A percentile compares a stretch with the other conserved stretches of the same genome.
Evolutionary conservation across 108 stramenopile species (phyloP).

Genomic region (Conticribra guillardii): DNA sequence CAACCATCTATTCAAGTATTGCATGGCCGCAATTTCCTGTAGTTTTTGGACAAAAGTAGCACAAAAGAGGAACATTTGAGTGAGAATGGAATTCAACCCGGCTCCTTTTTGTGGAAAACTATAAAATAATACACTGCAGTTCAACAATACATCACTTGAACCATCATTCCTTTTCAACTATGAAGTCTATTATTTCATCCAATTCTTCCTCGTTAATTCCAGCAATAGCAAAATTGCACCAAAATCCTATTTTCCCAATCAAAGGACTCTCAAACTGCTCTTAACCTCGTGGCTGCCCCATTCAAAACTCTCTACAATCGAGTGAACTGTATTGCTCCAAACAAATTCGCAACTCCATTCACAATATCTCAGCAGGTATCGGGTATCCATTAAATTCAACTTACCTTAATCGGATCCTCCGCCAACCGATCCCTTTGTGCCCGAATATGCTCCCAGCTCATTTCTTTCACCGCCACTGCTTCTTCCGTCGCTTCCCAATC

Average conservation of each 20-base stretch:
- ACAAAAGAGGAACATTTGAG: neutral
- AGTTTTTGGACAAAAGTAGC: neutral
- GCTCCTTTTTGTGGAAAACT: neutral
- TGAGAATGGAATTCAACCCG: neutral
- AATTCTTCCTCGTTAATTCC: no score
- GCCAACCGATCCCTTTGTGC: constrained; percentile 63
- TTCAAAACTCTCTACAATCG: no score
- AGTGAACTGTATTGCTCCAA: no score
- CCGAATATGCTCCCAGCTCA: constrained; percentile 82
- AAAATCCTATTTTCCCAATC: neutral
- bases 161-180: no score
- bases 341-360: no score
- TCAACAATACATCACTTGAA: neutral
- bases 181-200: no score
- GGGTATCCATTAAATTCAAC: no score
- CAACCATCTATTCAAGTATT: constrained; percentile 64
- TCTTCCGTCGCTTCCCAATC: constrained; percentile 86
- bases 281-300: no score
- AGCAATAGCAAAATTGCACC: neutral
- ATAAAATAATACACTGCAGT: neutral
- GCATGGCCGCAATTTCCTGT: constrained; percentile 84
- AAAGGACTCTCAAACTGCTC: neutral
- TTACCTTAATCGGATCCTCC: constrained; percentile 78
- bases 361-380: no score
- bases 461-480: constrained; percentile 84